Percentiles rank a stretch among this genome's conserved stretches.
Conservation (phyloP, 1,139 yeast genomes). For the Yamadazyma atlantica region DNA sequence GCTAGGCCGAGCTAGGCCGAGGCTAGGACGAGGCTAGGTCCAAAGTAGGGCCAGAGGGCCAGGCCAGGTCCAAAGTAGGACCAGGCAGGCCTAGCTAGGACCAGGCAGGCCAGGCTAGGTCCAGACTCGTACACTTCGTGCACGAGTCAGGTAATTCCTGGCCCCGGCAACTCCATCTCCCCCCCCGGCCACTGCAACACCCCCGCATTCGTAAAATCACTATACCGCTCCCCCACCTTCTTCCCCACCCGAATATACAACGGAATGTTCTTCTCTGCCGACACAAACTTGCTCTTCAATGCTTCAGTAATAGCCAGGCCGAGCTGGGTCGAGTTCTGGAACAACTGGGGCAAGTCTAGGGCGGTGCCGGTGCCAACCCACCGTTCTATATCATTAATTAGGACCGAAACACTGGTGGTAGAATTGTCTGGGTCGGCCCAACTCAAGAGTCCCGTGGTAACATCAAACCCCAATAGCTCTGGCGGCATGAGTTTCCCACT, state of each 20-base stretch:
- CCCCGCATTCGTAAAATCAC: constrained; percentile 63
- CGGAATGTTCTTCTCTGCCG: constrained; percentile 29
- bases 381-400: constrained; percentile 79
- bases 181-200: constrained; percentile 58
- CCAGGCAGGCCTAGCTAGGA: no score
- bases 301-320: constrained; percentile 31
- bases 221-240: constrained; percentile 40
- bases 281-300: constrained; percentile 17
- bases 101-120: no score
- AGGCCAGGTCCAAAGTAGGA: no score
- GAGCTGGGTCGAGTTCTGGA: constrained; percentile 35
- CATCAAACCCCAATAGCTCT: constrained; percentile 35
- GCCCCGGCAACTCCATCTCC: constrained; percentile 41
- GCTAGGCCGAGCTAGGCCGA: no score
- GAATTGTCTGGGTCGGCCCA: constrained; percentile 29
- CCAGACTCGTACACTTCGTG: no score
- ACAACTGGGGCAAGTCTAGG: constrained; percentile 40
- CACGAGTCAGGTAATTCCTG: constrained; percentile 40
- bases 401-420: constrained; percentile 55
- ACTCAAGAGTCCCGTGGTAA: constrained; percentile 27
- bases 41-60: no score
- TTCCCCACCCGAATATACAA: constrained; percentile 57
- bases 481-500: constrained; percentile 65
- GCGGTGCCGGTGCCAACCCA: constrained; percentile 54
- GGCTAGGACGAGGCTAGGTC: no score